Conservation (phyloP, 2,329 filamentous ascomycete genomes). For the Colletotrichum trifolii region DNA sequence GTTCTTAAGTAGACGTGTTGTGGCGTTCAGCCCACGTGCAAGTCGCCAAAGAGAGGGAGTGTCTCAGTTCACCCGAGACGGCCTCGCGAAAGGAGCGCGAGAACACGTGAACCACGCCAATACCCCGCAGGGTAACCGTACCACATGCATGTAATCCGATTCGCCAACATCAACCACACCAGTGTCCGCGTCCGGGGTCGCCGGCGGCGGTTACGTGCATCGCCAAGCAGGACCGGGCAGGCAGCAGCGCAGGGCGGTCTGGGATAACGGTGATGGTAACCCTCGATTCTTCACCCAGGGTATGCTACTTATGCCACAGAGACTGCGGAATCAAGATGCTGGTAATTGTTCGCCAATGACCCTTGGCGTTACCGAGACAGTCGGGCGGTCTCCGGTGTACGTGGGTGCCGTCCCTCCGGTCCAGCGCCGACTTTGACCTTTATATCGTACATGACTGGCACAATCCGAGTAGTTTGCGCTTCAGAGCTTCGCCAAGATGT, state of each 20-base stretch:
- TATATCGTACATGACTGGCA: no score
- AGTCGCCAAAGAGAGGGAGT: constrained; percentile 2
- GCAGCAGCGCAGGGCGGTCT: constrained; percentile 18
- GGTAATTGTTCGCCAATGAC: no score
- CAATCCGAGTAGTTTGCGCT: no score
- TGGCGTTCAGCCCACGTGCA: not conserved
- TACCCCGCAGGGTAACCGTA: no score
- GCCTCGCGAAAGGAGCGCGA: constrained; percentile 20
- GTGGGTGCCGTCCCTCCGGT: not conserved
- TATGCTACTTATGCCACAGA: no score
- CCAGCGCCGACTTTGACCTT: no score
- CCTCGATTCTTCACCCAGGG: no score
- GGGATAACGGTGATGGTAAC: not conserved
- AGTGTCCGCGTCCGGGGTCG: not conserved
- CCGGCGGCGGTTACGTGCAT: constrained; percentile 12
- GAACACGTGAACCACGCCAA: constrained; percentile 10
- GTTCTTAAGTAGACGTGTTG: constrained; percentile 7
- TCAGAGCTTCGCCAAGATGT: constrained; percentile 49
- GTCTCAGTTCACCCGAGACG: not conserved
- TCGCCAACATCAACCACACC: no score
- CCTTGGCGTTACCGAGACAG: not conserved
- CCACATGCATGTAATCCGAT: no score
- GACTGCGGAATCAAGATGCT: no score
- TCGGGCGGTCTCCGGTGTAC: constrained; percentile 13
- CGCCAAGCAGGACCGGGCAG: constrained; percentile 18